Conservation (phyloP, 305 asterid genomes). For the Euphrasia arctica region DNA sequence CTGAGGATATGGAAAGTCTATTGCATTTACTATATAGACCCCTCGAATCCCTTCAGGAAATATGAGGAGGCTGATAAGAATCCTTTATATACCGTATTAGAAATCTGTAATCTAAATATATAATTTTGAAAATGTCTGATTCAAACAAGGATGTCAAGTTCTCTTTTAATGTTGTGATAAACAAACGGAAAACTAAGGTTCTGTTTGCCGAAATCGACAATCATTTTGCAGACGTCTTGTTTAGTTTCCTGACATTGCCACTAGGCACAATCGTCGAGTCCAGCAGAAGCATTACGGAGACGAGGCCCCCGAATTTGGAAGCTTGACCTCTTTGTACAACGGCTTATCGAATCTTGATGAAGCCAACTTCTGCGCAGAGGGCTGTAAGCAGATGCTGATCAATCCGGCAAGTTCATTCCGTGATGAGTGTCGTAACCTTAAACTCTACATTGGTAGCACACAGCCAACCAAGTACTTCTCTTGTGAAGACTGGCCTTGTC, state of each 20-base stretch:
- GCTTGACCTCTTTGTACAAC: constrained; percentile 28
- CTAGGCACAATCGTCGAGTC: constrained; percentile 26
- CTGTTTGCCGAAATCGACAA: background rate
- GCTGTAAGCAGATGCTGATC: constrained; percentile 28
- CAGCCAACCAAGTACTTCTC: background rate
- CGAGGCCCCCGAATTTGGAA: constrained; percentile 25
- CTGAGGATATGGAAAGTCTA: no score
- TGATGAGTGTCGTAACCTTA: constrained; percentile 15
- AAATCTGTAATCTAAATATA: no score
- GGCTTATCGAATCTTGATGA: constrained; percentile 24
- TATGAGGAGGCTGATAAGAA: no score
- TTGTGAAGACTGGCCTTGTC: no score
- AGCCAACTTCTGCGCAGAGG: constrained; percentile 13
- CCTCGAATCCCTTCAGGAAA: no score
- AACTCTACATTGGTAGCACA: constrained; percentile 10
- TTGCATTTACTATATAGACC: no score
- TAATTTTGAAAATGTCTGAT: background rate
- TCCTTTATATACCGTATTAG: no score
- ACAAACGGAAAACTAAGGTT: background rate
- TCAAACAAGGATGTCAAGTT: background rate
- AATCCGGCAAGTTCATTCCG: constrained; percentile 22
- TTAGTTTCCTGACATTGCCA: constrained; percentile 31
- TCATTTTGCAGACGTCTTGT: constrained; percentile 4
- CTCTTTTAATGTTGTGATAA: background rate
- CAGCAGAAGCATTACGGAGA: constrained; percentile 22